A percentile compares a stretch with the other conserved stretches of the same genome.
Conservation (phyloP, 2,329 filamentous ascomycete species). For the Ascomycota sp. region DNA sequence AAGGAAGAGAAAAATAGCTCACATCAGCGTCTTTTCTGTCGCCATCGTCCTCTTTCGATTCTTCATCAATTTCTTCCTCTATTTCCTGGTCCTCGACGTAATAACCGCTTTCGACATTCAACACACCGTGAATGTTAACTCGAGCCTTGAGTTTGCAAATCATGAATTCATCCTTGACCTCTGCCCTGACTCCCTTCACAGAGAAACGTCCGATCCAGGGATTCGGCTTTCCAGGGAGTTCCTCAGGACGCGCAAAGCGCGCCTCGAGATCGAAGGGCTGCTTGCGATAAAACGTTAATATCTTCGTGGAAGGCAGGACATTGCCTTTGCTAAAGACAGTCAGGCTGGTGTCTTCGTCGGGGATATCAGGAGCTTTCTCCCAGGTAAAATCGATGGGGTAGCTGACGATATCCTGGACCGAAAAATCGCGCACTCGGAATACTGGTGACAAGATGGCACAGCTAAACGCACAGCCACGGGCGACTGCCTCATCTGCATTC, state of each 20-base stretch:
- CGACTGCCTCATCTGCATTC: conserved; percentile 94
- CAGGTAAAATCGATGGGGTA: conserved; percentile 98
- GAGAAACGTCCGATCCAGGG: conserved; percentile 97
- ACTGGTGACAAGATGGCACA: conserved; percentile 93
- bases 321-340: conserved; percentile 97
- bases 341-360: conserved; percentile 91
- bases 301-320: conserved; percentile 94
- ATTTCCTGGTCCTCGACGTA: conserved; percentile 96
- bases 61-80: conserved; percentile 75
- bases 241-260: conserved; percentile 71
- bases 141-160: conserved; percentile 98
- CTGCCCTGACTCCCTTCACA: conserved; percentile 90
- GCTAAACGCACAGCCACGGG: conserved; percentile 88
- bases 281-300: conserved; percentile 97
- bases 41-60: conserved; percentile 47
- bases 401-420: conserved; percentile 90
- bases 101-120: conserved; percentile 94
- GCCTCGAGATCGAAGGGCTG: conserved; percentile 93
- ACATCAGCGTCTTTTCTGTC: conserved; percentile 53
- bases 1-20: conserved; percentile 20
- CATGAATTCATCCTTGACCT: conserved; percentile 93
- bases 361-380: conserved; percentile 97
- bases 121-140: conserved; percentile 84
- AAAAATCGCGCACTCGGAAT: conserved; percentile 96
- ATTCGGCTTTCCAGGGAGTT: conserved; percentile 71